Evolutionary conservation across 2,329 filamentous ascomycete genomes (phyloP), one percentile per base, ranked within the genome.

Genomic region (Clonostachys solani): DNA sequence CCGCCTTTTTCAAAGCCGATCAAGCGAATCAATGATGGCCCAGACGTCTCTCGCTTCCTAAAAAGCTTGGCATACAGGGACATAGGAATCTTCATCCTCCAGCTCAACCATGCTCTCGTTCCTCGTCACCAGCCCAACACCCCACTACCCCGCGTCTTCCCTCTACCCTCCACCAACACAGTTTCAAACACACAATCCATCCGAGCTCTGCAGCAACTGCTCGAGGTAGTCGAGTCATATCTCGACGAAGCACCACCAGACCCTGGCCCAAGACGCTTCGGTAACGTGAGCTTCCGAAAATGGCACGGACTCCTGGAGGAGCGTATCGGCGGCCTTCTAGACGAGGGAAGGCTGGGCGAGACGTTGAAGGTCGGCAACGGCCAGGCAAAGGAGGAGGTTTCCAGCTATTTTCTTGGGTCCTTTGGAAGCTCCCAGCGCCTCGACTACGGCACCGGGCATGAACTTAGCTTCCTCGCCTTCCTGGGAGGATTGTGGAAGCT

Each of bases 401-500:
- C 74, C 48, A 77, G 81, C 40, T 99, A 99, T 63, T 78, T 99
- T 2, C 65, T 95, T 5, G 92, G 91, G 13, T 81, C 81, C 5
- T 96, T 96, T 67, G 94, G 94, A 5, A 97, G 91, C 60, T 67
- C 89, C 0, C 90, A 96, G 59, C 76, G 94, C 46, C 74, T 99
- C 23, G 94, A 99, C 67, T 99, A 96, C 61, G 94, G 94, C 2
- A 97, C 94, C 0, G 94, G 94, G 0, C 94, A 99, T 64, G 94
- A 99, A 62, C 72, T 99, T 45, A 96, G 89, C 67, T 99, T 99
- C 59, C 66, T 97, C 8, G 92, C 94, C 2, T 99, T 99, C 52
- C 64, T 99, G 6, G 92, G 84, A 5, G 85, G 87, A 50, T 73
- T 99, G 6, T 99, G 92, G 92, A 96, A 96, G 65, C 73, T 99